phyloP scores from a whole-genome alignment of 495 filamentous ascomycete genomes.

The Polyplosphaeria fusca region DNA sequence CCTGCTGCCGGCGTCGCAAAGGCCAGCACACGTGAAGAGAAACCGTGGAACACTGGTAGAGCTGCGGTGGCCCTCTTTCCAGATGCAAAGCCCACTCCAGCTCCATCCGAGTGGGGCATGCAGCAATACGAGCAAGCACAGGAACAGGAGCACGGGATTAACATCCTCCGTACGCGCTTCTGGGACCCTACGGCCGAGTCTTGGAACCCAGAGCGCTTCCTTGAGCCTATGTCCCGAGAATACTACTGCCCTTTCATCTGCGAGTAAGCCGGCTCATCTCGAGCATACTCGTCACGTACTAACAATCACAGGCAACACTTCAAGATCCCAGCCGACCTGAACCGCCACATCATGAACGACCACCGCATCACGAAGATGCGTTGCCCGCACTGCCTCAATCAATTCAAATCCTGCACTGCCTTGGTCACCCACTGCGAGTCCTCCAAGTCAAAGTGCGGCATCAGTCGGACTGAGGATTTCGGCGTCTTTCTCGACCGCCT shows the following conservation, averaged over 20 bases:
- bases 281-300: not conserved
- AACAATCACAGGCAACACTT: constrained; percentile 22
- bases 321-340: constrained; percentile 18
- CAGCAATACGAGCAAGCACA: constrained; percentile 6
- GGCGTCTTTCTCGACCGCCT: constrained; percentile 47
- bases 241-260: constrained; percentile 41
- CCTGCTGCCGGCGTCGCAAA: too few species aligned
- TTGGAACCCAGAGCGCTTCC: constrained; percentile 38
- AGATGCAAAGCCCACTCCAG: constrained; percentile 28
- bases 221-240: constrained; percentile 14
- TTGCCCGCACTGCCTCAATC: constrained; percentile 46
- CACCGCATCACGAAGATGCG: constrained; percentile 29
- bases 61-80: constrained; percentile 23
- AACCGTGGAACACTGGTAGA: not conserved
- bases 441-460: constrained; percentile 43
- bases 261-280: constrained; percentile 30
- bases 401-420: constrained; percentile 46
- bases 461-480: constrained; percentile 41
- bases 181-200: constrained; percentile 36
- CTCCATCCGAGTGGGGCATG: constrained; percentile 9
- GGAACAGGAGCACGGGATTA: constrained; percentile 21
- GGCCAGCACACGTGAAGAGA: not conserved
- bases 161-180: constrained; percentile 36
- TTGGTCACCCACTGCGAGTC: constrained; percentile 53
- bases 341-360: constrained; percentile 31